Base-by-base conservation (phyloP, 2,329 filamentous ascomycete species). In the Aspergillus spinulosporus region DNA sequence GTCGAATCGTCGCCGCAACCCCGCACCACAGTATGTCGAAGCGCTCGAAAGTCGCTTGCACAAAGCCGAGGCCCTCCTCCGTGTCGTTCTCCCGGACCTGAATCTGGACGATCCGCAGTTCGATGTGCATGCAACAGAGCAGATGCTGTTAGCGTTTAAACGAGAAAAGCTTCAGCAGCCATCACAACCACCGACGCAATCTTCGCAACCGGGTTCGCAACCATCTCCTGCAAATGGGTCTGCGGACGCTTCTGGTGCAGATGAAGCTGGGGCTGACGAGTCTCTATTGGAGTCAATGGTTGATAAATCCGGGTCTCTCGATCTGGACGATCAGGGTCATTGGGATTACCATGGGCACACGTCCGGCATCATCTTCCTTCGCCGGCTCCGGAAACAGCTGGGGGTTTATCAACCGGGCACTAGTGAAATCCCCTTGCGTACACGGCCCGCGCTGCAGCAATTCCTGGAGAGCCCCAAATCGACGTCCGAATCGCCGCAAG, bases 341-440 rank as follows among this genome's bases (percentile, higher is more conserved):
- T 96, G 92, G 86, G 92, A 97, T 73, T 99, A 96, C 67, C 91
- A 96, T 68, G 94, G 94, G 47, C 89, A 90, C 61, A 97, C 93
- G 0, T 97, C 94, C 0, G 92, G 93, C 2, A 83, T 92, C 43
- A 90, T 93, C 60, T 99, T 97, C 72, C 82, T 97, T 64, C 84
- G 86, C 61, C 86, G 90, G 53, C 88, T 99, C 82, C 88, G 91
- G 66, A 89, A 95, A 67, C 89, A 96, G 68, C 90, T 97, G 63
- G 88, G 90, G 46, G 87, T 52, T 36, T 14, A n/a, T 43, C 50
- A 95, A 68, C 90, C 97, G 63, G 88, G 90, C 49, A 87, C 65
- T 74, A 73, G 66, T 68, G 84, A 59, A 80, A 85, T 14, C 84
- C 88, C 59, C 70, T 21, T 76, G 71, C 43, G 81, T 76, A 73